Base-by-base conservation (phyloP, 257 asterid species). In the Solanum stenotomum region DNA sequence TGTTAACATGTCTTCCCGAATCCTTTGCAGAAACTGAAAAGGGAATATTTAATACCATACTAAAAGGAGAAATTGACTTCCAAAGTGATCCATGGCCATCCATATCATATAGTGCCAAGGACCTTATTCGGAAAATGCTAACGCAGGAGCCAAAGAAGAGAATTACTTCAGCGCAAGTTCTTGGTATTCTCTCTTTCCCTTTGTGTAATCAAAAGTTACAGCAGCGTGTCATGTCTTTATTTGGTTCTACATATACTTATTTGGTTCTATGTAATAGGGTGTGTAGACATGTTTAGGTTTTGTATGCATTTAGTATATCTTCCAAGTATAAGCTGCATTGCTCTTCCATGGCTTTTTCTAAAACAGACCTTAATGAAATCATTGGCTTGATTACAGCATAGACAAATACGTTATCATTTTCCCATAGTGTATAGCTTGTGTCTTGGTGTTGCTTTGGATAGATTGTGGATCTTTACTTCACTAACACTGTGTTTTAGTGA, bases 71-170 rank as follows among this genome's bases (percentile, higher is more conserved):
- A 86, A 91, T 96, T 83, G 98, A 96, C 89, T 96, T 95, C 84
- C 95, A 92, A 88, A 96, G 98, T 88, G 85, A 90, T 37, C 99
- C 99, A 44, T 96, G 99, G 99, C 99, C 99, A 10, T 90, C 94
- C 31, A 95, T 95, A 90, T 94, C 99, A 61, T 74, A 72, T 74
- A 92, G 94, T 86, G 99, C 98, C 81, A 96, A 95, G 92, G 99
- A 96, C 90, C 96, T 96, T 42, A 97, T 96, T 72, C 93, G 88
- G 23, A 94, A 91, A 89, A 96, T 96, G 99, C 94, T 95, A 88
- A 96, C 95, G 4, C 95, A 93, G 90, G 98, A 96, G 88, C 99
- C 98, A 16, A 94, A 61, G 90, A 93, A 89, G 92, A 92, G 99
- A 92, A 93, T 95, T 87, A 93, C 96, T 91, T 95, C 99, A 25